Conservation (phyloP, 1,284 basidiomycete genomes). For the Clitocybe nebularis region DNA sequence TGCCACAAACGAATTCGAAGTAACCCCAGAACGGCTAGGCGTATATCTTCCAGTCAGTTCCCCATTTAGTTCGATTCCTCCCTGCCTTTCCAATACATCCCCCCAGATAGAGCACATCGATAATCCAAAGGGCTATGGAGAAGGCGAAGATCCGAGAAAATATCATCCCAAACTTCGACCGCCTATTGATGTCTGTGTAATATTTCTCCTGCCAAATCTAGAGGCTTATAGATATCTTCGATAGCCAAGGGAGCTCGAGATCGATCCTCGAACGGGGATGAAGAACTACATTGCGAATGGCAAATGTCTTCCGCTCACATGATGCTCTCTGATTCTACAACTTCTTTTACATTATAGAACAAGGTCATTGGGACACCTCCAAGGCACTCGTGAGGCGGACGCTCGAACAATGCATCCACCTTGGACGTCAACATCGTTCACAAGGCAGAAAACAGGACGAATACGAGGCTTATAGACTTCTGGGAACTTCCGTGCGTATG, state of each 20-base stretch:
- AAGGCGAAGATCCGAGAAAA: conserved; percentile 79
- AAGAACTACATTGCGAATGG: conserved; percentile 95
- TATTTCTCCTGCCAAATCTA: conserved; percentile 3
- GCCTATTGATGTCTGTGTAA: conserved; percentile 56
- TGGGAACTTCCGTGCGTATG: conserved; percentile 57
- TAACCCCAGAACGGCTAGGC: conserved; percentile 83
- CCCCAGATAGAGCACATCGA: conserved; percentile 82
- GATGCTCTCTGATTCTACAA: not conserved
- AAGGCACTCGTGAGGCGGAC: conserved; percentile 78
- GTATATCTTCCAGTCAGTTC: conserved; percentile 74
- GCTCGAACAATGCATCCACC: conserved; percentile 68
- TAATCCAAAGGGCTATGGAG: conserved; percentile 82
- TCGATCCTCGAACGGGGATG: conserved; percentile 88
- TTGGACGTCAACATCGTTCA: conserved; percentile 58
- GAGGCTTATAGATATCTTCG: not conserved
- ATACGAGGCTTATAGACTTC: conserved; percentile 80
- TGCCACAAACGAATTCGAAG: conserved; percentile 85
- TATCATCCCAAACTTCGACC: conserved; percentile 72
- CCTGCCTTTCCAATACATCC: conserved; percentile 4
- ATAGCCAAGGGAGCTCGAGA: conserved; percentile 77
- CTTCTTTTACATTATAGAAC: conserved; percentile 38
- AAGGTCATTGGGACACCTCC: conserved; percentile 84
- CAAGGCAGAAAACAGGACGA: conserved; percentile 64
- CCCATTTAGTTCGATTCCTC: not conserved
- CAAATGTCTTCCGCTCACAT: conserved; percentile 19